Base-by-base conservation (phyloP, 73 alveolate species). In the Paramecium biaurelia region DNA sequence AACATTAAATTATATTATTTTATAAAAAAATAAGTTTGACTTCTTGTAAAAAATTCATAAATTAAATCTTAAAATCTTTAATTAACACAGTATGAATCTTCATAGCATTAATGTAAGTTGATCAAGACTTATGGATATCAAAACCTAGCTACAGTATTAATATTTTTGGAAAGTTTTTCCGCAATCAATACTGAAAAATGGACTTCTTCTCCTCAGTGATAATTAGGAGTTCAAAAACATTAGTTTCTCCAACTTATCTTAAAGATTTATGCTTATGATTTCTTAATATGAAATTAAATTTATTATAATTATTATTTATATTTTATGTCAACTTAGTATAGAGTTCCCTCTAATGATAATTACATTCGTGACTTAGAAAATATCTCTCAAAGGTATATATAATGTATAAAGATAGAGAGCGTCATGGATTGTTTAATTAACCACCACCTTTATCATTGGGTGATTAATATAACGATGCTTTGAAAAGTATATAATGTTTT, bases 391-490 rank as follows among this genome's bases (percentile, higher is more conserved):
- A 72, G 86, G 86, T 72, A 34, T 11, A 7, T 8, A 10, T 21
- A 18, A 21, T 72, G 30, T 11, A 20, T 72, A 34, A 30, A 9
- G 45, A 32, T 15, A 72, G 86, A 72, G 86, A 72, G 24, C 86
- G 86, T 1, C 86, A 72, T 34, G 86, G 86, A 34, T 72, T 72
- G 11, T 72, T 72, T 38, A 72, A 34, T 14, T 38, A 72, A 72
- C 86, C 86, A 34, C 86, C 86, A 7, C 86, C 86, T 21, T 42
- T 72, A 32, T 35, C 32, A 35, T 30, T 72, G 58, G 86, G 86
- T 5, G 86, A 72, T 38, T 35, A 72, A 72, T 72, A 72, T 72
- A 72, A 72, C 86, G 86, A 72, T 72, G 56, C 86, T 21, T 72
- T 72, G 21, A 35, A 72, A 72, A 72, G 86, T 72, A 72, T 63